phyloP scores from a whole-genome alignment of 257 asterid species.

The Solanum chaucha region DNA sequence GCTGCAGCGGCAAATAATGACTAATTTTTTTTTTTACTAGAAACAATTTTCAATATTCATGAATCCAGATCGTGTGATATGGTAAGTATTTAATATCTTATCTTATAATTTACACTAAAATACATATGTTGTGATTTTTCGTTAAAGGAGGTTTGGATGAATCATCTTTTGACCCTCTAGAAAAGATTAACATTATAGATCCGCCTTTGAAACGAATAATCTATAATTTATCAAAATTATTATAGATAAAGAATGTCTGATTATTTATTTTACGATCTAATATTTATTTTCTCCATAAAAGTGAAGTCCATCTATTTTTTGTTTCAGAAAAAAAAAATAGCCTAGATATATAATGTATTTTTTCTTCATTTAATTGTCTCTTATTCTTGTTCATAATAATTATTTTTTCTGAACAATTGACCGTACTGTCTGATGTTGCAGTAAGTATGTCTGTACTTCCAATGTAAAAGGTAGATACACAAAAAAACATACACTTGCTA shows the following conservation, averaged over 20 bases:
- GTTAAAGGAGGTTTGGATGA: neutral
- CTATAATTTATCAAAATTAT: neutral
- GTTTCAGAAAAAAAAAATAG: neutral
- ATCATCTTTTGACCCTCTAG: neutral
- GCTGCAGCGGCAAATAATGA: slow-evolving; percentile 66
- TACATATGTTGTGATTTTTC: neutral
- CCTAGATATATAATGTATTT: neutral
- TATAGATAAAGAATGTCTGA: neutral
- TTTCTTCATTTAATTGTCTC: neutral
- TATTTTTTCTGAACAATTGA: neutral
- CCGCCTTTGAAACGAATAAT: neutral
- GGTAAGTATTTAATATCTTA: neutral
- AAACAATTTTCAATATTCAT: neutral
- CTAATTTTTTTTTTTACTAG: slow-evolving; percentile 5
- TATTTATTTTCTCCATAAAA: neutral
- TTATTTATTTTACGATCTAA: neutral
- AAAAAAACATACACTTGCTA: neutral
- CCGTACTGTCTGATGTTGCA: neutral
- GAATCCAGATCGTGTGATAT: neutral
- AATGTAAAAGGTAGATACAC: neutral
- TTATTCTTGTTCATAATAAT: neutral
- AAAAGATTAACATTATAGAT: neutral
- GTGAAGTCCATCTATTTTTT: neutral
- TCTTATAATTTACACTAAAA: neutral
- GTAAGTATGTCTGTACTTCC: neutral